phyloP scores from a whole-genome alignment of 164 flowering plant genomes.

The Paratinospora sagittata region DNA sequence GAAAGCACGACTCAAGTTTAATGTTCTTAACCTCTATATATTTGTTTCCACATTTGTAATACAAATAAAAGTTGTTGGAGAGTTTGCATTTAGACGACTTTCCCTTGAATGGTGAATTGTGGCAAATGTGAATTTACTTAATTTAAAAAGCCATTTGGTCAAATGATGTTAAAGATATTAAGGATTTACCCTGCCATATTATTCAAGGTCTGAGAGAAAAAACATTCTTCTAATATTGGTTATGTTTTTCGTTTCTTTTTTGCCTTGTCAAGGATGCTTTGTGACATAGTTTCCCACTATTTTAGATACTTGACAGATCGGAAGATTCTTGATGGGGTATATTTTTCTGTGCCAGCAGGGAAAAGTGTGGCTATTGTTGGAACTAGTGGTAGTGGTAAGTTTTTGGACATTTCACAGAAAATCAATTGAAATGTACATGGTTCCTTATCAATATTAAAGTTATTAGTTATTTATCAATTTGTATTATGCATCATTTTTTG shows the following conservation, averaged over 20 bases:
- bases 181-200: not conserved
- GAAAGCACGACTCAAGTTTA: too few species aligned
- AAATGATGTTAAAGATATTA: not conserved
- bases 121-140: not conserved
- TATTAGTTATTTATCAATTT: too few species aligned
- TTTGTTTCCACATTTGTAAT: too few species aligned
- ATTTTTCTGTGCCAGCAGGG: conserved; percentile 84
- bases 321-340: conserved; percentile 92
- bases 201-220: not conserved
- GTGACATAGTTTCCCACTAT: conserved; percentile 3
- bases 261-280: conserved; percentile 1
- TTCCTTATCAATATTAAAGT: too few species aligned
- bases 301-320: conserved; percentile 75
- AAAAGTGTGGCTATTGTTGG: conserved; percentile 98
- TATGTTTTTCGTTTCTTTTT: too few species aligned
- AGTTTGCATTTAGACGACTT: not conserved
- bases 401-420: not conserved
- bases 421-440: too few species aligned
- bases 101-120: not conserved
- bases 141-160: not conserved
- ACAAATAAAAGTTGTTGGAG: too few species aligned
- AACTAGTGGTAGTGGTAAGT: conserved; percentile 98
- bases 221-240: not conserved
- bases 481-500: too few species aligned
- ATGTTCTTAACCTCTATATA: too few species aligned